Percentiles rank a stretch among this genome's conserved stretches.
Evolutionary conservation across 352 stramenopile genomes (phyloP).

Genomic region (Globisporangium alternatum): DNA sequence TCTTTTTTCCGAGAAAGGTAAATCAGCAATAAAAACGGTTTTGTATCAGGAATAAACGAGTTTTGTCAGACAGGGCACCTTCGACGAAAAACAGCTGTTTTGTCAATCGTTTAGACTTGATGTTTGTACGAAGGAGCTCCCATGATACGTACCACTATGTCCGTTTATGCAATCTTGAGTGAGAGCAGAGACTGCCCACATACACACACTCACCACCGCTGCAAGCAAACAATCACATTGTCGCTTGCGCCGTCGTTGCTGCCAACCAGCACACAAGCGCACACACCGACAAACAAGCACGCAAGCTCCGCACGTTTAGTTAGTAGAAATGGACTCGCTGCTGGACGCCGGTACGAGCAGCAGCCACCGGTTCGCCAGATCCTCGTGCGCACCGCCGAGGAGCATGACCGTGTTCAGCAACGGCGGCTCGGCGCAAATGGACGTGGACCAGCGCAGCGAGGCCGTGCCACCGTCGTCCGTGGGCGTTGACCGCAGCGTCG

Average conservation of each 20-base stretch:
- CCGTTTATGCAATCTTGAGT: no score
- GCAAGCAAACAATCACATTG: slow-evolving; percentile 5
- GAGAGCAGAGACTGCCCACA: no score
- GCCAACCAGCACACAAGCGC: not conserved
- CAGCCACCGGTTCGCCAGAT: slow-evolving; percentile 7
- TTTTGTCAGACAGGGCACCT: no score
- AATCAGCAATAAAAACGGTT: no score
- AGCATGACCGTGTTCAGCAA: slow-evolving; percentile 3
- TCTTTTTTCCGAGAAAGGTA: no score
- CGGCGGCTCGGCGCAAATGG: not conserved
- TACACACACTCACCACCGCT: not conserved
- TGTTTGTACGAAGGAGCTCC: no score
- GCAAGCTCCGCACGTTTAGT: not conserved
- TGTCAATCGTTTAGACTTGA: no score
- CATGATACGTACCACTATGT: no score
- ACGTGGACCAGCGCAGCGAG: slow-evolving; percentile 1
- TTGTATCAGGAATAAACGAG: no score
- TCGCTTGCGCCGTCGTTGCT: not conserved
- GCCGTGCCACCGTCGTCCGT: slow-evolving; percentile 11
- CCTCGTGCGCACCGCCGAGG: not conserved
- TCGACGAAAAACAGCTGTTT: no score
- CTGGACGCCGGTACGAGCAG: slow-evolving; percentile 4
- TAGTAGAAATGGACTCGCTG: slow-evolving; percentile 13
- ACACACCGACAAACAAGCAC: not conserved
- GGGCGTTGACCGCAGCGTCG: slow-evolving; percentile 9